A percentile compares a stretch with the other conserved stretches of the same genome.
Evolutionary conservation across 768 basidiomycete species (phyloP).

Genomic region (Rhodotorula sphaerocarpa): DNA sequence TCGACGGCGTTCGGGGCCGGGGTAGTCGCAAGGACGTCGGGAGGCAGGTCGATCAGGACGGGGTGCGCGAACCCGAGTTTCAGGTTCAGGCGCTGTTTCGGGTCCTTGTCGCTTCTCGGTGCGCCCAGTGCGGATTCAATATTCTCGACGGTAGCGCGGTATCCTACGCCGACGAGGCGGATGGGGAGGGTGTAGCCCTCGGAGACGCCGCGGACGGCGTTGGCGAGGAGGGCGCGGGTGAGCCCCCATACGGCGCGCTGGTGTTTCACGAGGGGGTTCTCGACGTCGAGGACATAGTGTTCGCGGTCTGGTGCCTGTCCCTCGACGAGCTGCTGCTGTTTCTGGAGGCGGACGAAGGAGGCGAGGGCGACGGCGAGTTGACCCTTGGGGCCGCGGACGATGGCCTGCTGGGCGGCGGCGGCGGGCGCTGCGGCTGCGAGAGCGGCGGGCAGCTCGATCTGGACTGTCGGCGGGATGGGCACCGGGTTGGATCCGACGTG

Average conservation of each 20-base stretch:
- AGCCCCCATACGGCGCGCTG: conserved; percentile 95
- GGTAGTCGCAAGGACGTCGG: conserved; percentile 69
- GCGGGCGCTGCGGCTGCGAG: not conserved
- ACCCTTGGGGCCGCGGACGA: conserved; percentile 27
- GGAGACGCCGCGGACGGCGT: conserved; percentile 83
- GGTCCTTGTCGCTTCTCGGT: not conserved
- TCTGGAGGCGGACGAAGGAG: conserved; percentile 26
- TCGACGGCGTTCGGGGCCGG: conserved; percentile 75
- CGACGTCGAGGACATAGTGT: conserved; percentile 5
- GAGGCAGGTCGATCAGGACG: conserved; percentile 71
- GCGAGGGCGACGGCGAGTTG: conserved; percentile 19
- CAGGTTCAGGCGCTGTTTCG: conserved; percentile 57
- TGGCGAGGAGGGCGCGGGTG: conserved; percentile 76
- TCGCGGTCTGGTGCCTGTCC: no score
- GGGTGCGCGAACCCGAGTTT: conserved; percentile 88
- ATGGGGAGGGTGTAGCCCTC: conserved; percentile 75
- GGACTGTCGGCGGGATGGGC: conserved; percentile 13
- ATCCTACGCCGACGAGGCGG: conserved; percentile 89
- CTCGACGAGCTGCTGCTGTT: no score
- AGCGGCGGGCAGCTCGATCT: not conserved
- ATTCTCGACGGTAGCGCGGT: conserved; percentile 74
- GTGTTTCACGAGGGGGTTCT: conserved; percentile 36
- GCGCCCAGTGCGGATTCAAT: conserved; percentile 48
- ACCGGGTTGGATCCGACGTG: conserved; percentile 32
- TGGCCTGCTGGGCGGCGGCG: not conserved